Percentiles rank a stretch among this genome's conserved stretches.
phyloP scores from a whole-genome alignment of 371 early-diverging fungal genomes.

The Mortierella sp. region DNA sequence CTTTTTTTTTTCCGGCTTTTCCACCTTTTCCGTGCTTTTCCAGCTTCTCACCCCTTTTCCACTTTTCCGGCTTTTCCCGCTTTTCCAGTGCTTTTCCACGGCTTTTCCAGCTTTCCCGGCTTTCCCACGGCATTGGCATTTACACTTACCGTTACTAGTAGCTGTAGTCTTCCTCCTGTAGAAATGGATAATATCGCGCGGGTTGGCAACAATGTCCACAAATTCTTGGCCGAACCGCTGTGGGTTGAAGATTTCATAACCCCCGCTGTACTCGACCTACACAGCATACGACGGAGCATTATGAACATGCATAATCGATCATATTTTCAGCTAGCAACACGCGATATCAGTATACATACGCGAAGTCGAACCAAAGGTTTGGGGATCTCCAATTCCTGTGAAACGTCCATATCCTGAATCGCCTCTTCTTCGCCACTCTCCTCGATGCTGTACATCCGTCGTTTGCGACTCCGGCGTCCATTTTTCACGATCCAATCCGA shows the following conservation, averaged over 20 bases:
- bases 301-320: not conserved
- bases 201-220: constrained; percentile 92
- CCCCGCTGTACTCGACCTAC: constrained; percentile 87
- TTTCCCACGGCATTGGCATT: no score
- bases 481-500: constrained; percentile 63
- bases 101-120: no score
- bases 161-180: constrained; percentile 58
- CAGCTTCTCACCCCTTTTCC: no score
- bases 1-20: no score
- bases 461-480: constrained; percentile 22
- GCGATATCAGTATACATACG: constrained; percentile 40
- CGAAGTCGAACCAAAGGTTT: constrained; percentile 83
- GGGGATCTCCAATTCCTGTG: constrained; percentile 59
- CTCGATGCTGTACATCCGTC: constrained; percentile 31
- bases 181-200: constrained; percentile 90
- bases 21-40: no score
- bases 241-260: constrained; percentile 84
- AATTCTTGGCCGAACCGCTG: constrained; percentile 87
- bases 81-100: no score
- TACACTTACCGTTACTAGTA: constrained; percentile 3
- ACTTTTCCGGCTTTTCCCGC: no score
- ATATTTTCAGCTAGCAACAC: no score
- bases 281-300: no score
- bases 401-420: constrained; percentile 2
- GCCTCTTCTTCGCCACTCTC: constrained; percentile 32